phyloP scores from a whole-genome alignment of 192 early-diverging fungal species.

The Physocladia obscura region DNA sequence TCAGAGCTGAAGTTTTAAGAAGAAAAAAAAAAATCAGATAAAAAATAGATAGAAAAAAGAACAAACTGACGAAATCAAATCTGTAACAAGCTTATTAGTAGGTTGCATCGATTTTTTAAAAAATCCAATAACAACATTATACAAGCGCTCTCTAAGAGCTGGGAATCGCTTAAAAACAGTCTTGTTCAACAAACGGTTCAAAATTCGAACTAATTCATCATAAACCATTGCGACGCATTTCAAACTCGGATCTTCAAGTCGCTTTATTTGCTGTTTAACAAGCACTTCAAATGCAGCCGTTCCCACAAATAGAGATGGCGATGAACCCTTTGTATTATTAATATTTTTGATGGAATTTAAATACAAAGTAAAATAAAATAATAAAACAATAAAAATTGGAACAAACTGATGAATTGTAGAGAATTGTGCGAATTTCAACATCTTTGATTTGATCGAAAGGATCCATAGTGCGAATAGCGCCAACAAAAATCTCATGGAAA shows the following conservation, averaged over 20 bases:
- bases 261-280: constrained; percentile 98
- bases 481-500: constrained; percentile 94
- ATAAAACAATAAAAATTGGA: not conserved
- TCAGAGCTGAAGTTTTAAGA: constrained; percentile 76
- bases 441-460: constrained; percentile 99
- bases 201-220: constrained; percentile 95
- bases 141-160: constrained; percentile 86
- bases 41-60: constrained; percentile 26
- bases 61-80: constrained; percentile 76
- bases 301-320: constrained; percentile 96
- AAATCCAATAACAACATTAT: constrained; percentile 88
- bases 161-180: constrained; percentile 97
- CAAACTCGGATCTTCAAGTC: constrained; percentile 95
- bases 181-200: constrained; percentile 89
- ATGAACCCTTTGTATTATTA: constrained; percentile 73
- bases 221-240: constrained; percentile 95
- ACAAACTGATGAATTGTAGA: constrained; percentile 92
- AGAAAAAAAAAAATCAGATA: constrained; percentile 6
- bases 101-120: constrained; percentile 88
- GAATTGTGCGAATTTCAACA: constrained; percentile 94
- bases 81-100: constrained; percentile 91
- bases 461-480: constrained; percentile 91
- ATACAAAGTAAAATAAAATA: not conserved
- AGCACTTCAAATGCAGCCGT: constrained; percentile 97
- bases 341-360: not conserved